Conservation (phyloP, 768 basidiomycete genomes). For the Rhodotorula kratochvilovae region DNA sequence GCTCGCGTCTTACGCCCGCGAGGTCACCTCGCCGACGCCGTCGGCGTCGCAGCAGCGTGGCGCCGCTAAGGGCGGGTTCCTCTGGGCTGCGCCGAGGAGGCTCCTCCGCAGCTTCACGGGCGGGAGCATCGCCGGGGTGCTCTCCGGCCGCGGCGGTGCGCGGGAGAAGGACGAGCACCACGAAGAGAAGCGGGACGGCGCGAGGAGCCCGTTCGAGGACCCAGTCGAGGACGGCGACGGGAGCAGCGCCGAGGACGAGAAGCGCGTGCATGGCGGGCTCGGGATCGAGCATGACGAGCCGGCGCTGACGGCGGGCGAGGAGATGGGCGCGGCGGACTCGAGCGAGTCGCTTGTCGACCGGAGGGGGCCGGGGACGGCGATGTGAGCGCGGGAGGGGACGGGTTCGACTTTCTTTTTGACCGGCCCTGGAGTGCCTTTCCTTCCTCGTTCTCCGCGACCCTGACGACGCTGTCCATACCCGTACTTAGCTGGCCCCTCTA, state of each 20-base stretch:
- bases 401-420: neutral
- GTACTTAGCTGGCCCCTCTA: no score
- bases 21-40: conserved; percentile 5
- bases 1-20: conserved; percentile 32
- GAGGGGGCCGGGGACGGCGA: neutral
- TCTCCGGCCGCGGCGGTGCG: neutral
- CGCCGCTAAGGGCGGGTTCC: neutral
- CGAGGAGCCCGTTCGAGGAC: conserved; percentile 18
- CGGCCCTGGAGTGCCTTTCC: neutral
- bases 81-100: neutral
- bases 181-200: neutral
- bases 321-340: neutral
- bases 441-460: neutral
- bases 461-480: neutral
- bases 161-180: neutral
- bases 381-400: neutral
- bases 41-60: neutral
- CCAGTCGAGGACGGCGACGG: neutral
- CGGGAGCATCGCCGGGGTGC: neutral
- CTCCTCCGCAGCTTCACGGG: conserved; percentile 15
- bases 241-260: neutral
- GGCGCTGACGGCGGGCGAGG: neutral
- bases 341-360: neutral
- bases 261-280: neutral
- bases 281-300: neutral